Evolutionary conservation across 169 alveolate species (phyloP).

Genomic region (Neospora caninum): DNA sequence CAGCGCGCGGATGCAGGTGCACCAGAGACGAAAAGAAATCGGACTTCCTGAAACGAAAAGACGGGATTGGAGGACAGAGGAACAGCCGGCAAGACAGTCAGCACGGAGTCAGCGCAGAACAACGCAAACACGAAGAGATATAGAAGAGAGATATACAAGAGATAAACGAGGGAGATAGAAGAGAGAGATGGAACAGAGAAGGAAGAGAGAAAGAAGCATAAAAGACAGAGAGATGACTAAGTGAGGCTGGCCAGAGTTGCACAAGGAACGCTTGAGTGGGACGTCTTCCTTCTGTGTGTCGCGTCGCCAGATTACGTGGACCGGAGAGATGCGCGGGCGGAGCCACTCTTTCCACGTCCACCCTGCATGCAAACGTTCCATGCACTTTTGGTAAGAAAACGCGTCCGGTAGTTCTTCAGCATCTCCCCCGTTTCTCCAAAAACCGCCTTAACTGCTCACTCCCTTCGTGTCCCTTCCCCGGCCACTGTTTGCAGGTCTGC

Average conservation of each 20-base stretch:
- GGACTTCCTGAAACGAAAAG: neutral
- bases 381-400: slow-evolving; percentile 3
- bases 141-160: neutral
- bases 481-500: neutral
- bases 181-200: neutral
- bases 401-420: too few species aligned
- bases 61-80: neutral
- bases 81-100: too few species aligned
- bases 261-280: too few species aligned
- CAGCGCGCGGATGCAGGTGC: neutral
- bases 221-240: too few species aligned
- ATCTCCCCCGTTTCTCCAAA: too few species aligned
- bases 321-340: neutral
- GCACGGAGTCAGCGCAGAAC: too few species aligned
- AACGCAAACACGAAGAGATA: too few species aligned
- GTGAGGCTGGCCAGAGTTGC: too few species aligned
- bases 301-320: neutral
- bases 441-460: too few species aligned
- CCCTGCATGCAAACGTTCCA: neutral
- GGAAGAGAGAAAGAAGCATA: too few species aligned
- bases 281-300: too few species aligned
- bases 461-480: too few species aligned
- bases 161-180: neutral
- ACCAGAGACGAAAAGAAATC: neutral
- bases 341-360: neutral